These are phyloP conservation scores for Panicum miliaceum DNA, from an alignment of 176 grass and related monocot genomes.

Conservation along the genomic window DNA sequence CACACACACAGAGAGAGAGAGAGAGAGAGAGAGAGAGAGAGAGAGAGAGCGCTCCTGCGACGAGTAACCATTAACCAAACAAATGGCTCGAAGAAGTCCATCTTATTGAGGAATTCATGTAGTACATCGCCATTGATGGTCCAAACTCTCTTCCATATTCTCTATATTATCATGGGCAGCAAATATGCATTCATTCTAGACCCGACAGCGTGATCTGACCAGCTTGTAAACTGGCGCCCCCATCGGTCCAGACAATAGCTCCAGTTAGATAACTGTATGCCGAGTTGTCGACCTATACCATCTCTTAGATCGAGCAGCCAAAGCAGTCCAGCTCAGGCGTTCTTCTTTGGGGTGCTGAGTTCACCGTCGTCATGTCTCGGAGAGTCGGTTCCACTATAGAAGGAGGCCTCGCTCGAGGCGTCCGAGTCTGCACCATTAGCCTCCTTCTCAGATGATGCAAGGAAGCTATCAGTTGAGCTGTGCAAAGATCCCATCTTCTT, in stretches of 20 bases:
- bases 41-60: neutral
- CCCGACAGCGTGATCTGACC: slow-evolving; percentile 8
- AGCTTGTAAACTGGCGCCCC: slow-evolving; percentile 14
- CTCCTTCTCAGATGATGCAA: slow-evolving; percentile 29
- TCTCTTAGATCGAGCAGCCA: neutral
- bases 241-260: neutral
- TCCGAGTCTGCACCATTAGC: slow-evolving; percentile 37
- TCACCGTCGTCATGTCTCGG: slow-evolving; percentile 35
- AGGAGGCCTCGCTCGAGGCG: slow-evolving; percentile 63
- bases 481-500: slow-evolving; percentile 55
- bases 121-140: slow-evolving; percentile 17
- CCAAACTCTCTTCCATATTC: neutral
- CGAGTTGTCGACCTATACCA: neutral
- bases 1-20: too few species aligned
- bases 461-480: slow-evolving; percentile 20
- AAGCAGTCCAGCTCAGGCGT: neutral
- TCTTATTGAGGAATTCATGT: slow-evolving; percentile 12
- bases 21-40: too few species aligned
- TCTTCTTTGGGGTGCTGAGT: neutral
- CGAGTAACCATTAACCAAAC: neutral
- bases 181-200: slow-evolving; percentile 30
- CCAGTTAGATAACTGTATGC: slow-evolving; percentile 27
- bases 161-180: slow-evolving; percentile 15
- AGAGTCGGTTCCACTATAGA: slow-evolving; percentile 55
- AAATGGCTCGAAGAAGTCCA: neutral